These are phyloP conservation scores for Pistacia integerrima DNA, from an alignment of 345 rosid species.

Conservation along the genomic window DNA sequence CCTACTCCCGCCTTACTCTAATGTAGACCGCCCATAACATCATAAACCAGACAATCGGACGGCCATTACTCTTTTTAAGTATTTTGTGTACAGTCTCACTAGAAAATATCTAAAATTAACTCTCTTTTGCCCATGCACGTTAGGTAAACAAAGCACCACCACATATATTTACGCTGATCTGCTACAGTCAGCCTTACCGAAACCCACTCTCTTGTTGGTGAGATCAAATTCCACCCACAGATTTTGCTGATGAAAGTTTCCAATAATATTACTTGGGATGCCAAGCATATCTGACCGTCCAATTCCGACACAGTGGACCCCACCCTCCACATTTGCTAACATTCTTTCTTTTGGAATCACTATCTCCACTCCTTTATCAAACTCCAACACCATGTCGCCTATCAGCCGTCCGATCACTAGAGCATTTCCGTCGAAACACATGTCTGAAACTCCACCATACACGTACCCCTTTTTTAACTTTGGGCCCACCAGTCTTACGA, in stretches of 20 bases:
- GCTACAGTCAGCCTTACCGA: constrained; percentile 63
- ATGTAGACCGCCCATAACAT: not conserved
- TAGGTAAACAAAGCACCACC: not conserved
- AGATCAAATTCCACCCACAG: constrained; percentile 90
- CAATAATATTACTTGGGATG: constrained; percentile 75
- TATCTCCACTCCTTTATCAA: constrained; percentile 69
- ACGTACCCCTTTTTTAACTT: constrained; percentile 62
- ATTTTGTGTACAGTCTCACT: not conserved
- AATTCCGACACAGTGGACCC: constrained; percentile 75
- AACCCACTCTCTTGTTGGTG: constrained; percentile 51
- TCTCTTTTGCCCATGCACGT: not conserved
- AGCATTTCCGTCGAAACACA: constrained; percentile 63
- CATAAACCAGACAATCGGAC: not conserved
- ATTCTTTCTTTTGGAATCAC: constrained; percentile 48
- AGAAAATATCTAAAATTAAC: not conserved
- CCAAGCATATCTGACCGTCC: constrained; percentile 79
- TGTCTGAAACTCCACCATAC: constrained; percentile 67
- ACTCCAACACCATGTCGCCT: constrained; percentile 68
- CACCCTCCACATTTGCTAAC: constrained; percentile 54
- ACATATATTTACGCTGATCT: constrained; percentile 11
- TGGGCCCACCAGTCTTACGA: constrained; percentile 60
- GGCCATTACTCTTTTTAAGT: not conserved
- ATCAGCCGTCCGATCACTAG: constrained; percentile 56
- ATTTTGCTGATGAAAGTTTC: constrained; percentile 88
- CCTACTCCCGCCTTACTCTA: not conserved